phyloP scores from a whole-genome alignment of 1,284 basidiomycete genomes.

The Tilletia indica region DNA sequence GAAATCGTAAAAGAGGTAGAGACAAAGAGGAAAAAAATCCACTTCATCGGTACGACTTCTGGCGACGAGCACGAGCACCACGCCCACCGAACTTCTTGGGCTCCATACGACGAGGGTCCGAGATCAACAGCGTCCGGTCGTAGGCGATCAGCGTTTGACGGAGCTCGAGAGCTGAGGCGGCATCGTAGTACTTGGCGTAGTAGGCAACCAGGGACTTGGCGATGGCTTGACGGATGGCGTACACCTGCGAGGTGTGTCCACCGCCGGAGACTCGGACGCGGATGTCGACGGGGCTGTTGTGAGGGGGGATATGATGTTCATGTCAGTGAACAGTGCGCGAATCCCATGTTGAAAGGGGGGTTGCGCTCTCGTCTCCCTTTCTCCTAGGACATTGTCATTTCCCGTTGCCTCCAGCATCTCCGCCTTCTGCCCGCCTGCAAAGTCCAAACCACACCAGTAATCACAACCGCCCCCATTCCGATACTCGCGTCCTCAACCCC shows the following conservation, averaged over 20 bases:
- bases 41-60: constrained; percentile 62
- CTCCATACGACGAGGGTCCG: constrained; percentile 97
- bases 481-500: too few species aligned
- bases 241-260: constrained; percentile 98
- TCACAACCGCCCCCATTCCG: too few species aligned
- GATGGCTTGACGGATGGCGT: constrained; percentile 98
- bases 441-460: too few species aligned
- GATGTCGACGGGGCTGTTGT: constrained; percentile 70
- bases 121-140: constrained; percentile 82
- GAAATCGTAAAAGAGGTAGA: background rate
- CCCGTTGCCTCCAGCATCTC: too few species aligned
- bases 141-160: constrained; percentile 53
- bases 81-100: constrained; percentile 77
- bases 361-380: too few species aligned
- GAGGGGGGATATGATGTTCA: background rate
- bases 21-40: background rate
- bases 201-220: constrained; percentile 94
- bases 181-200: constrained; percentile 98
- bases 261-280: constrained; percentile 98
- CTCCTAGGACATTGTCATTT: too few species aligned
- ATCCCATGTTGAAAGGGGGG: too few species aligned
- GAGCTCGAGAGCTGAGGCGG: constrained; percentile 72
- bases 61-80: constrained; percentile 56
- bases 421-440: too few species aligned
- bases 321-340: too few species aligned